Base-by-base conservation (phyloP, 1,284 basidiomycete genomes). In the Moniliophthora roreri region DNA sequence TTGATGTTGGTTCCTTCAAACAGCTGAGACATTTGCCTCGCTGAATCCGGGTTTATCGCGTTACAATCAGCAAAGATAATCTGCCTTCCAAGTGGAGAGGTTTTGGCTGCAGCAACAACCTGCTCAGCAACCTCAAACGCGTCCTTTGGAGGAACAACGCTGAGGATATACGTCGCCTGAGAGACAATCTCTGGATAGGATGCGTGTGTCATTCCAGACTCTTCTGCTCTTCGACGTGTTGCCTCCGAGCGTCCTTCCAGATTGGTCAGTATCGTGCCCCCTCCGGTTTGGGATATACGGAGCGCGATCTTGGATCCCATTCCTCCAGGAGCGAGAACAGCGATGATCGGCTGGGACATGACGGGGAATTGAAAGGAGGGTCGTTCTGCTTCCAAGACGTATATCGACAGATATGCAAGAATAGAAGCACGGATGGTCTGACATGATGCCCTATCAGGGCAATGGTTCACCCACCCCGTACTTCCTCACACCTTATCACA, bases 61-160 rank as follows among this genome's bases (percentile, higher is more conserved):
- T 81, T 80, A 59, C 76, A 78, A 57, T 80, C 79, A 13, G 64
- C 75, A 57, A 77, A 81, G 20, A 68, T 55, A 1, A 63, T 36
- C 16, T 54, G 36, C 28, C 48, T 51, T 11, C 55, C 39, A 24
- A 10, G 51, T 16, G 16, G 38, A 18, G 16, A 42, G 26, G 47
- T 41, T 38, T 54, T 57, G 54, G 54, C 57, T 2, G 58, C 56
- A 18, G 35, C n/a, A 3, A 55, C 24, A 18, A 64, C 34, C 3
- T 51, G 59, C 35, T 70, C 59, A 1, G 79, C 77, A 53, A 81
- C 68, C 18, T 65, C 58, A 45, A 69, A 56, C 1, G 78, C 79
- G 1, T 76, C 73, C 53, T 68, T 69, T 4, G 78, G 80, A 1
- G 77, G 79, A 6, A 81, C 64, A 54, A 81, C 74, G 59, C 76